Conservation (phyloP, 805 yeast species). For the Starmerella riodocensis region DNA sequence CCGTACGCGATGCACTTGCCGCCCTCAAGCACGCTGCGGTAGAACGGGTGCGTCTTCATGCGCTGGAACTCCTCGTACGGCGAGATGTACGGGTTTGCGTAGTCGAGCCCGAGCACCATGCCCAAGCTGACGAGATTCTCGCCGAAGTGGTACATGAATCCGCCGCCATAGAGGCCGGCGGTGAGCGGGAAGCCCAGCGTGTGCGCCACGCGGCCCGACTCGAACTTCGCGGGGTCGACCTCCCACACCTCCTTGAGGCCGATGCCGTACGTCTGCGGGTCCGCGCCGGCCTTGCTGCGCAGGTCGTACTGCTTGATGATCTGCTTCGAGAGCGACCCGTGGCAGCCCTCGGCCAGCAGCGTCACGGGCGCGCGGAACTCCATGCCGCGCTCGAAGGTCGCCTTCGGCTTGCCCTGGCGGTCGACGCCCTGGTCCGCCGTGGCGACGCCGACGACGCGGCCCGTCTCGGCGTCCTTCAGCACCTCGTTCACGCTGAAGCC, state of each 20-base stretch:
- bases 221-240: slow-evolving; percentile 68
- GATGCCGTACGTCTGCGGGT: slow-evolving; percentile 81
- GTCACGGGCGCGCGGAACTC: slow-evolving; percentile 86
- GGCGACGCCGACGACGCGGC: slow-evolving; percentile 72
- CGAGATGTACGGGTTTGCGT: slow-evolving; percentile 84
- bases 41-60: slow-evolving; percentile 85
- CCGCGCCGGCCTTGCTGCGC: slow-evolving; percentile 39
- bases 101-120: slow-evolving; percentile 87
- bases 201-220: slow-evolving; percentile 71
- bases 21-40: slow-evolving; percentile 57
- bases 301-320: slow-evolving; percentile 55
- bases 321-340: slow-evolving; percentile 79
- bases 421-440: slow-evolving; percentile 85
- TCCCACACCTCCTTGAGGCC: slow-evolving; percentile 98
- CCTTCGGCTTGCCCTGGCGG: slow-evolving; percentile 62
- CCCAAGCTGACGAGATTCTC: slow-evolving; percentile 87
- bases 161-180: slow-evolving; percentile 79
- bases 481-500: slow-evolving; percentile 77
- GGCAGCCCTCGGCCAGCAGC: slow-evolving; percentile 95
- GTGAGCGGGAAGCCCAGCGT: slow-evolving; percentile 79
- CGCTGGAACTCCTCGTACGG: slow-evolving; percentile 94
- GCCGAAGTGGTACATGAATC: slow-evolving; percentile 93
- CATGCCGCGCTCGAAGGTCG: slow-evolving; percentile 89
- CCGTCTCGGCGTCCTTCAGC: slow-evolving; percentile 44
- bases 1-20: slow-evolving; percentile 91